Percentiles rank a stretch among this genome's conserved stretches.
phyloP scores from a whole-genome alignment of 2,329 filamentous ascomycete species.

The Cryoendolithus antarcticus region DNA sequence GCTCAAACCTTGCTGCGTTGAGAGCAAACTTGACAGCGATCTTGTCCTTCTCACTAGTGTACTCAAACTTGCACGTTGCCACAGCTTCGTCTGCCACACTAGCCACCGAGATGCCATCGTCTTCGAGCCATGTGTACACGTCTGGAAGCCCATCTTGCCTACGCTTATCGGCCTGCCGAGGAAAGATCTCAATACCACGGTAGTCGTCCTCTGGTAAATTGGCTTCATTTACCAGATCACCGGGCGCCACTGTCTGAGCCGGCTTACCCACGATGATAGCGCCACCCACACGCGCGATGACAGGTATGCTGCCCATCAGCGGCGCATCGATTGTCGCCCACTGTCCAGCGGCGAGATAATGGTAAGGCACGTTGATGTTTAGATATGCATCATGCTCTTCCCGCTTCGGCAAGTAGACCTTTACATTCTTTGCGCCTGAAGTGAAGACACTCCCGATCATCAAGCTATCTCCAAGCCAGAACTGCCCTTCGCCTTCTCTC shows the following conservation, averaged over 20 bases:
- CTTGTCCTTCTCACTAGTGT: conserved; percentile 32
- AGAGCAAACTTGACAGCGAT: conserved; percentile 32
- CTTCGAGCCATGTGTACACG: conserved; percentile 42
- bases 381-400: conserved; percentile 39
- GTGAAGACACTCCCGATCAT: conserved; percentile 58
- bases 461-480: conserved; percentile 57
- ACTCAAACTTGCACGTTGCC: conserved; percentile 32
- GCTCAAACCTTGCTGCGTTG: conserved; percentile 31
- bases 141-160: conserved; percentile 12
- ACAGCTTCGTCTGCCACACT: conserved; percentile 20
- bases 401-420: conserved; percentile 49
- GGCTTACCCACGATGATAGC: conserved; percentile 41
- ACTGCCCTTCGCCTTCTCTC: conserved; percentile 55
- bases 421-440: conserved; percentile 40
- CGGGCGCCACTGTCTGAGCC: conserved; percentile 39
- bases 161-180: conserved; percentile 27
- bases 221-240: conserved; percentile 35
- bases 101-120: conserved; percentile 41
- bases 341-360: conserved; percentile 42
- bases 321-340: conserved; percentile 40
- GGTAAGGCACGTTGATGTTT: conserved; percentile 50
- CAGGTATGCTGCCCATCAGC: conserved; percentile 44
- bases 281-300: conserved; percentile 42
- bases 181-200: conserved; percentile 46
- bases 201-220: conserved; percentile 41